These are phyloP conservation scores for Lanmaoa rubissima DNA, from an alignment of 768 basidiomycete genomes.

Conservation along the genomic window DNA sequence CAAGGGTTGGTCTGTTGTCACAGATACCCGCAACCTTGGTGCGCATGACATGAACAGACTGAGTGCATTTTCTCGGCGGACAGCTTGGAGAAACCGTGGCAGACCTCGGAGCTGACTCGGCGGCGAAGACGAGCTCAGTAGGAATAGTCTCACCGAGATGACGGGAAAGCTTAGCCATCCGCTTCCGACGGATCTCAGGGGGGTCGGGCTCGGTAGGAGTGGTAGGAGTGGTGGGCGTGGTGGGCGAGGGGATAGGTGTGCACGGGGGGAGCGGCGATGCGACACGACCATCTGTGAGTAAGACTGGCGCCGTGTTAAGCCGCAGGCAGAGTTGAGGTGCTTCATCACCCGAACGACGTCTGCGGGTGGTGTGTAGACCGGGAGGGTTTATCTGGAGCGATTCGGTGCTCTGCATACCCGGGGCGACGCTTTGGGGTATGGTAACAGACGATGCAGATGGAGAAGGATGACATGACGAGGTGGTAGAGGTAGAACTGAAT, in stretches of 20 bases:
- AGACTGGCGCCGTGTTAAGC: constrained; percentile 17
- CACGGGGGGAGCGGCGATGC: constrained; percentile 10
- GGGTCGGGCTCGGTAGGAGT: constrained; percentile 25
- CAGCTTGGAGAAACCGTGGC: not conserved
- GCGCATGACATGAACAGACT: constrained; percentile 12
- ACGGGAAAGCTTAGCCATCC: constrained; percentile 56
- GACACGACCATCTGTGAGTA: constrained; percentile 11
- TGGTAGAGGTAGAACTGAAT: constrained; percentile 13
- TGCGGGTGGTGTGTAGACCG: constrained; percentile 18
- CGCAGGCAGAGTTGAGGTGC: constrained; percentile 23
- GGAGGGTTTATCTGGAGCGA: constrained; percentile 12
- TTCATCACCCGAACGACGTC: constrained; percentile 13
- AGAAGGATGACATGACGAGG: constrained; percentile 11
- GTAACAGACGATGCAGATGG: constrained; percentile 20
- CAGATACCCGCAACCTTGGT: not conserved
- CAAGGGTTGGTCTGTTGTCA: not conserved
- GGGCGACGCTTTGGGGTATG: constrained; percentile 4
- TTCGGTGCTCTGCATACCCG: constrained; percentile 10
- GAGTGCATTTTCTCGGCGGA: constrained; percentile 9
- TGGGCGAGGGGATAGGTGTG: constrained; percentile 12
- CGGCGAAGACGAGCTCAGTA: constrained; percentile 47
- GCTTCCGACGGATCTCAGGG: constrained; percentile 41
- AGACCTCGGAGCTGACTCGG: constrained; percentile 3
- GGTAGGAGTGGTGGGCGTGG: constrained; percentile 19
- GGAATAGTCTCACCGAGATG: constrained; percentile 62